These are phyloP conservation scores for Pezicula rhizophila DNA, from an alignment of 2,329 filamentous ascomycete genomes.

Conservation along the genomic window DNA sequence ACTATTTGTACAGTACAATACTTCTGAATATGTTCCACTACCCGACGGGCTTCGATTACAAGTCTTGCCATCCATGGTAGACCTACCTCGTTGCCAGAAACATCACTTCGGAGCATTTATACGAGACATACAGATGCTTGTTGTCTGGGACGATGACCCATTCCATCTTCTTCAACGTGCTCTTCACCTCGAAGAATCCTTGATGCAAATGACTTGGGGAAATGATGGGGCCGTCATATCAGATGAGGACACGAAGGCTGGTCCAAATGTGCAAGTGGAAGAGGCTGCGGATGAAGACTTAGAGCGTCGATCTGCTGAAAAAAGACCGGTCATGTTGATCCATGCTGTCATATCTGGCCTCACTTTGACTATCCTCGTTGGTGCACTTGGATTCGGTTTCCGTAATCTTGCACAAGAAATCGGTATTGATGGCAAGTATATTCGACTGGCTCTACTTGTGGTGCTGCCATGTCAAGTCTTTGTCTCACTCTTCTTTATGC, in stretches of 20 bases:
- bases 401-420: constrained; percentile 48
- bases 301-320: constrained; percentile 27
- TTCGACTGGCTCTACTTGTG: constrained; percentile 36
- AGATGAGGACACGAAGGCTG: constrained; percentile 25
- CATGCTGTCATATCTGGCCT: constrained; percentile 44
- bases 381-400: constrained; percentile 52
- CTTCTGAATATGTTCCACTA: constrained; percentile 52
- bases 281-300: constrained; percentile 20
- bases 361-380: constrained; percentile 45
- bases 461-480: constrained; percentile 51
- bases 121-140: constrained; percentile 45
- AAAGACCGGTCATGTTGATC: no score
- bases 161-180: constrained; percentile 47
- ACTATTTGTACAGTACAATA: constrained; percentile 44
- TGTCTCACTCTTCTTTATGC: constrained; percentile 43
- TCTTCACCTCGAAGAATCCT: constrained; percentile 42
- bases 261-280: constrained; percentile 9
- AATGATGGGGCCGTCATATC: constrained; percentile 29
- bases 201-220: constrained; percentile 54
- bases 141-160: constrained; percentile 60
- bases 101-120: constrained; percentile 62
- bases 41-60: constrained; percentile 53
- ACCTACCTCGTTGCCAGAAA: constrained; percentile 51
- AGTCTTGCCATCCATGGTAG: constrained; percentile 43
- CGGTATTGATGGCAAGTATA: constrained; percentile 45